Evolutionary conservation across 1,284 basidiomycete species (phyloP).

Genomic region (Salmacisia buchloeana): DNA sequence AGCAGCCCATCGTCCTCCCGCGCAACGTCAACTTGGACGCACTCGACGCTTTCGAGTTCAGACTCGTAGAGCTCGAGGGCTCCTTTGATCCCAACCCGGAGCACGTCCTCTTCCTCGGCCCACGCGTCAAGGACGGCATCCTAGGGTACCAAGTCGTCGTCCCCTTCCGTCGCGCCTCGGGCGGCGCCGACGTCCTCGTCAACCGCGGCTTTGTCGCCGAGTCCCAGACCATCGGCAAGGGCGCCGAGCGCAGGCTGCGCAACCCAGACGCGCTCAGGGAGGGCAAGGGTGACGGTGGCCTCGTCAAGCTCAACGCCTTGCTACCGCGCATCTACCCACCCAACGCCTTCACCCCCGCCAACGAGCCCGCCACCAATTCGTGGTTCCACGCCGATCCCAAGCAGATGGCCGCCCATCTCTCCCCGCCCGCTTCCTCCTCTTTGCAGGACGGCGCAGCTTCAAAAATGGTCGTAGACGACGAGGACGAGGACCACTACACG

Average conservation of each 20-base stretch:
- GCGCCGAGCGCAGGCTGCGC: constrained; percentile 2
- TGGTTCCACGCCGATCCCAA: constrained; percentile 82
- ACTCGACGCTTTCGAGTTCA: constrained; percentile 36
- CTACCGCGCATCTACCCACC: constrained; percentile 43
- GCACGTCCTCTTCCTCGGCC: constrained; percentile 75
- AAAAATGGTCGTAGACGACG: not conserved
- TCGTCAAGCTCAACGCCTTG: constrained; percentile 16
- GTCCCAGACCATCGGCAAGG: constrained; percentile 50
- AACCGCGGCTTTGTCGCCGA: constrained; percentile 78
- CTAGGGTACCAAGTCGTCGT: constrained; percentile 81
- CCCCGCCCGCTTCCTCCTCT: not conserved
- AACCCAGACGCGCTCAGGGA: not conserved
- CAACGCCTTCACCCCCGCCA: constrained; percentile 81
- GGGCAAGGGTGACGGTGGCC: constrained; percentile 12
- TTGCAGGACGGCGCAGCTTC: not conserved
- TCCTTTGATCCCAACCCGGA: constrained; percentile 59
- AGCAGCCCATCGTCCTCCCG: constrained; percentile 73
- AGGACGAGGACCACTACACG: constrained; percentile 22
- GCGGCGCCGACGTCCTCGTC: constrained; percentile 61
- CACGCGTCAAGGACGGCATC: constrained; percentile 77
- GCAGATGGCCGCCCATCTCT: constrained; percentile 68
- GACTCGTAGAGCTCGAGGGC: constrained; percentile 34
- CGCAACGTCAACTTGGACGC: constrained; percentile 67
- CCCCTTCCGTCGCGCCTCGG: constrained; percentile 65
- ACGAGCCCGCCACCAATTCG: constrained; percentile 69